Percentiles rank a stretch among this genome's conserved stretches.
phyloP scores from a whole-genome alignment of 495 filamentous ascomycete genomes.

The Elasticomyces elasticus region DNA sequence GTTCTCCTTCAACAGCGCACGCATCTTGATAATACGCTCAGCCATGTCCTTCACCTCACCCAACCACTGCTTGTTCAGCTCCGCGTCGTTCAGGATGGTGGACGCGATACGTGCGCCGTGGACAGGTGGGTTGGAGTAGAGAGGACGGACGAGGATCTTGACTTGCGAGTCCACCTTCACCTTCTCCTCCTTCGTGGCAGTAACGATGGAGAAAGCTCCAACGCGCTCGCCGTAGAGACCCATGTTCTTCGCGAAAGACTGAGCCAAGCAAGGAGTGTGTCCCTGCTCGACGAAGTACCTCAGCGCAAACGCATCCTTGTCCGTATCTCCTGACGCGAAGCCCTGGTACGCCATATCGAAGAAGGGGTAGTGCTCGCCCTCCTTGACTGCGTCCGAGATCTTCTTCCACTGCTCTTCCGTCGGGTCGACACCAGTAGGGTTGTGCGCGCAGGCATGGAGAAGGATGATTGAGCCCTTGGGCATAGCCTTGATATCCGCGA shows the following conservation, averaged over 20 bases:
- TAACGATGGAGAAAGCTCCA: slow-evolving; percentile 89
- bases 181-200: slow-evolving; percentile 76
- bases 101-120: slow-evolving; percentile 91
- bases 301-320: slow-evolving; percentile 85
- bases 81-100: slow-evolving; percentile 80
- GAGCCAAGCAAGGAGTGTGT: slow-evolving; percentile 77
- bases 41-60: slow-evolving; percentile 97
- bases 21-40: slow-evolving; percentile 97
- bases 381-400: slow-evolving; percentile 83
- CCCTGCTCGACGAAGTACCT: slow-evolving; percentile 87
- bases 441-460: slow-evolving; percentile 95
- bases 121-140: slow-evolving; percentile 97
- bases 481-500: slow-evolving; percentile 82
- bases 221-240: slow-evolving; percentile 98
- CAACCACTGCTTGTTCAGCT: slow-evolving; percentile 87
- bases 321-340: slow-evolving; percentile 85
- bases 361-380: slow-evolving; percentile 83
- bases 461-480: slow-evolving; percentile 80
- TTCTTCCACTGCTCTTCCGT: slow-evolving; percentile 85
- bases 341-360: slow-evolving; percentile 99
- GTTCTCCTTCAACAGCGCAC: slow-evolving; percentile 81
- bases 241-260: slow-evolving; percentile 99
- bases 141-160: slow-evolving; percentile 92
- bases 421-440: slow-evolving; percentile 95
- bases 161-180: slow-evolving; percentile 93